Conservation (phyloP, 2,329 filamentous ascomycete species). For the Fusarium sp. region DNA sequence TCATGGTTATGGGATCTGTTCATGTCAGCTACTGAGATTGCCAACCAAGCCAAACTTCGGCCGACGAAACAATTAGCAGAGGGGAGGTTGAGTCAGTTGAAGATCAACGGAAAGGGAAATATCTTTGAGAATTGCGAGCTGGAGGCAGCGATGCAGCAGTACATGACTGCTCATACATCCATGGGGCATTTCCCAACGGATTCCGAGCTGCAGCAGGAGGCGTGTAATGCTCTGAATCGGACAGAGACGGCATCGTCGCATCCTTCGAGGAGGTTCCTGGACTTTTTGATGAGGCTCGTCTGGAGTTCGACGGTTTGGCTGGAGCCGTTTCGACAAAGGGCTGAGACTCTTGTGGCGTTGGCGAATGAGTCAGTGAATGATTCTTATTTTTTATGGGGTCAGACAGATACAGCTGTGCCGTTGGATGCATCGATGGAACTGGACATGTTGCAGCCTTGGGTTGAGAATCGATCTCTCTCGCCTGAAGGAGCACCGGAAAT, state of each 20-base stretch:
- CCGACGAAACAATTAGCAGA: constrained; percentile 26
- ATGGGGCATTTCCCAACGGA: constrained; percentile 24
- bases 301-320: constrained; percentile 30
- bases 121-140: constrained; percentile 34
- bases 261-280: constrained; percentile 18
- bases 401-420: not conserved
- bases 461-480: constrained; percentile 16
- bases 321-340: constrained; percentile 10
- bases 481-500: constrained; percentile 9
- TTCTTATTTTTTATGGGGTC: constrained; percentile 9
- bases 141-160: constrained; percentile 18
- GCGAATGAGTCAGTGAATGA: not conserved
- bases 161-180: constrained; percentile 14
- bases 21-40: constrained; percentile 23
- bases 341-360: not conserved
- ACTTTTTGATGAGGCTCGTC: constrained; percentile 24
- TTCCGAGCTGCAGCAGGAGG: constrained; percentile 28
- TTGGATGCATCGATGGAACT: constrained; percentile 13
- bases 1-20: constrained; percentile 34
- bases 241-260: constrained; percentile 3
- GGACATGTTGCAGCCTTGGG: constrained; percentile 19
- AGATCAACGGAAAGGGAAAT: constrained; percentile 32
- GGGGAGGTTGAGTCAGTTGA: constrained; percentile 16
- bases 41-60: constrained; percentile 21
- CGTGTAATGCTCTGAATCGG: constrained; percentile 4